A percentile compares a stretch with the other conserved stretches of the same genome.
These are phyloP conservation scores for Calonectria honghensis DNA, from an alignment of 2,329 filamentous ascomycete species.

Conservation along the genomic window DNA sequence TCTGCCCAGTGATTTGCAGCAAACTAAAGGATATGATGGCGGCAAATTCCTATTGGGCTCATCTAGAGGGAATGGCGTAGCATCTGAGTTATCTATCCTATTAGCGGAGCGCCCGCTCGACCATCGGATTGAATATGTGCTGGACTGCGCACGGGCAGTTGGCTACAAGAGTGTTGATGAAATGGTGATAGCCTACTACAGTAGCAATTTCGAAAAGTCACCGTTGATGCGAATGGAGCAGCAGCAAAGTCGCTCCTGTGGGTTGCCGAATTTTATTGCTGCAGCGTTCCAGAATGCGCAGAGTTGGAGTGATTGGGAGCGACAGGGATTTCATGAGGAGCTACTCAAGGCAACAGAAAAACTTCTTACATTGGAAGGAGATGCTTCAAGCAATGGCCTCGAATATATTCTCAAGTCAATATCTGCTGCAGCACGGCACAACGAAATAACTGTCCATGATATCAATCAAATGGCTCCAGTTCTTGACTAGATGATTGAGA, in stretches of 20 bases:
- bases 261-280: slow-evolving; percentile 14
- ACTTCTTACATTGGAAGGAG: slow-evolving; percentile 24
- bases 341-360: slow-evolving; percentile 30
- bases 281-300: slow-evolving; percentile 23
- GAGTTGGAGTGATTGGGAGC: slow-evolving; percentile 35
- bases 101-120: slow-evolving; percentile 18
- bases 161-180: slow-evolving; percentile 31
- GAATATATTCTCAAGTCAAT: slow-evolving; percentile 7
- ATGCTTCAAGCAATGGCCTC: slow-evolving; percentile 8
- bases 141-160: slow-evolving; percentile 23
- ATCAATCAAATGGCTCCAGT: slow-evolving; percentile 11
- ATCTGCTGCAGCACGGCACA: slow-evolving; percentile 18
- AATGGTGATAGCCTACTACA: slow-evolving; percentile 33
- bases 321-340: slow-evolving; percentile 26
- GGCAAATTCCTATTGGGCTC: background rate
- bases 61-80: background rate
- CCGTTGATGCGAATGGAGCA: slow-evolving; percentile 15
- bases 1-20: background rate
- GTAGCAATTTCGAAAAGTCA: slow-evolving; percentile 26
- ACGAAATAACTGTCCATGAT: background rate
- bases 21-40: background rate
- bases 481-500: slow-evolving; percentile 26
- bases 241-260: slow-evolving; percentile 19
- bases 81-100: background rate
- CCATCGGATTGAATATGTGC: slow-evolving; percentile 27